Evolutionary conservation across 495 filamentous ascomycete species (phyloP).

Genomic region (Cenococcum geophilum): DNA sequence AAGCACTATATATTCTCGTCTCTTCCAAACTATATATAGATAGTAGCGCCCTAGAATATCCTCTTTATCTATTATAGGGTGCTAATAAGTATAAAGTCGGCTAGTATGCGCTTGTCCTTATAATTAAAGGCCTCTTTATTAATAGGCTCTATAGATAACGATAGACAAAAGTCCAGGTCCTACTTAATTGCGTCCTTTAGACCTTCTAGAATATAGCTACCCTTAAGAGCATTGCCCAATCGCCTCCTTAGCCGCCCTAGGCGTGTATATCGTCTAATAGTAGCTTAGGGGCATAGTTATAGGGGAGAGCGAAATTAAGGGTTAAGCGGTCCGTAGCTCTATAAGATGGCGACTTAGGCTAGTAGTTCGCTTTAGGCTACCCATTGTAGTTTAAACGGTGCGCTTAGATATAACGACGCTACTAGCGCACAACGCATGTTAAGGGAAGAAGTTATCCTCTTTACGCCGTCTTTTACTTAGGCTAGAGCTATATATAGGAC

Average conservation of each 20-base stretch:
- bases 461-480: slow-evolving; percentile 14
- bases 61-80: slow-evolving; percentile 9
- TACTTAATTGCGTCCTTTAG: slow-evolving; percentile 2
- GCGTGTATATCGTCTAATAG: background rate
- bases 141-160: slow-evolving; percentile 1
- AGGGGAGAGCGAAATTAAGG: slow-evolving; percentile 11
- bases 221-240: slow-evolving; percentile 3
- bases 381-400: slow-evolving; percentile 12
- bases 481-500: slow-evolving; percentile 8
- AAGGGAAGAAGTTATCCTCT: slow-evolving; percentile 4
- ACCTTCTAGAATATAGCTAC: slow-evolving; percentile 4
- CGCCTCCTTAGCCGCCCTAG: background rate
- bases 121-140: slow-evolving; percentile 4
- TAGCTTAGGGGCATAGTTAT: slow-evolving; percentile 15
- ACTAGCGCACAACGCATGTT: slow-evolving; percentile 4
- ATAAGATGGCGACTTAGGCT: slow-evolving; percentile 14
- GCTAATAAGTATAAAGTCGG: slow-evolving; percentile 7
- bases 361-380: slow-evolving; percentile 7
- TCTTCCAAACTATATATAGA: slow-evolving; percentile 6
- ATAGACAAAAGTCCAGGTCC: slow-evolving; percentile 5
- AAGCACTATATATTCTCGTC: slow-evolving; percentile 23
- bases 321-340: slow-evolving; percentile 14
- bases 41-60: slow-evolving; percentile 10
- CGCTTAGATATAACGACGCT: slow-evolving; percentile 10
- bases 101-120: background rate